Percentiles rank a stretch among this genome's conserved stretches.
Conservation (phyloP, 2,329 filamentous ascomycete species). For the Colletotrichum tamarilloi region DNA sequence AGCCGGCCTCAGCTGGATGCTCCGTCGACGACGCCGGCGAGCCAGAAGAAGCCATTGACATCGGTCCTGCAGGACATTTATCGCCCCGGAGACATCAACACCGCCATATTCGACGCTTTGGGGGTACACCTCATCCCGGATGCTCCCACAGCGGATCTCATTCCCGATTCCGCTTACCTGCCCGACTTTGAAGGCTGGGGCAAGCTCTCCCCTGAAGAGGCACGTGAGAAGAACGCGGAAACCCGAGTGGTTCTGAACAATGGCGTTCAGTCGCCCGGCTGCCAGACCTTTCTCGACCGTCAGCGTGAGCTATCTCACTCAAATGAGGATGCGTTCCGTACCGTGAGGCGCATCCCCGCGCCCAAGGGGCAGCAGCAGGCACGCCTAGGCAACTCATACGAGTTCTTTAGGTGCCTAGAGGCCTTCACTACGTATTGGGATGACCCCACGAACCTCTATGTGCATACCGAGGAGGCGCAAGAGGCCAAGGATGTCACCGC, state of each 20-base stretch:
- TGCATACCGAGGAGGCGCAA: slow-evolving; percentile 18
- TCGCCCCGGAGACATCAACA: slow-evolving; percentile 60
- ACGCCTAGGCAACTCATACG: slow-evolving; percentile 72
- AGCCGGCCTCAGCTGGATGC: slow-evolving; percentile 46
- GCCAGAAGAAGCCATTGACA: slow-evolving; percentile 54
- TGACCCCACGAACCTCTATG: slow-evolving; percentile 60
- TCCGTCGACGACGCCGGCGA: slow-evolving; percentile 23
- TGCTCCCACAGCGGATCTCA: slow-evolving; percentile 57
- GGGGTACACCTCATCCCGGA: slow-evolving; percentile 66
- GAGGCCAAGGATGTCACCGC: slow-evolving; percentile 15
- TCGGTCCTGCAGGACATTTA: slow-evolving; percentile 64
- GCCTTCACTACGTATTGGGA: slow-evolving; percentile 70
- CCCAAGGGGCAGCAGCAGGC: slow-evolving; percentile 63
- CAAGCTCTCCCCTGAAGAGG: slow-evolving; percentile 59
- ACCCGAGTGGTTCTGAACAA: slow-evolving; percentile 63
- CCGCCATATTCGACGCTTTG: slow-evolving; percentile 66
- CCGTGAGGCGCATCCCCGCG: slow-evolving; percentile 67
- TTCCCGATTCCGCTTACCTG: slow-evolving; percentile 64
- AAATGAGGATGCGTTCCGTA: slow-evolving; percentile 71
- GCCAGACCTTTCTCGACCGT: slow-evolving; percentile 68
- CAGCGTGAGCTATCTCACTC: slow-evolving; percentile 65
- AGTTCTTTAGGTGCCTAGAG: slow-evolving; percentile 74
- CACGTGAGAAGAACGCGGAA: slow-evolving; percentile 58
- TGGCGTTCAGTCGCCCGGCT: slow-evolving; percentile 66
- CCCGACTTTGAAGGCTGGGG: slow-evolving; percentile 67